These are phyloP conservation scores for Stropharia rugosoannulata DNA, from an alignment of 768 basidiomycete species.

Conservation along the genomic window DNA sequence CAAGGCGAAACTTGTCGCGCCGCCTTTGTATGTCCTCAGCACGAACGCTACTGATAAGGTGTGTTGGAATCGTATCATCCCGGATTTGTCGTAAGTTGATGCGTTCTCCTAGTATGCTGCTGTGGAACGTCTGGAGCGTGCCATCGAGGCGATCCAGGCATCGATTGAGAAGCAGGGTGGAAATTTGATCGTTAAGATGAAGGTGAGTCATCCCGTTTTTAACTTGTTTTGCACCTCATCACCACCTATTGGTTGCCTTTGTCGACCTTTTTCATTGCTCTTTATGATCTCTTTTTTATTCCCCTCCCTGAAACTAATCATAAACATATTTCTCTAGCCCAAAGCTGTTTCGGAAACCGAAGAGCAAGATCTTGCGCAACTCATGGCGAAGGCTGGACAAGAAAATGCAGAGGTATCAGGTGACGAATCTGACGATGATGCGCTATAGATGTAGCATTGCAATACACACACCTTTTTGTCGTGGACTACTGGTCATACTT, in stretches of 20 bases:
- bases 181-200: slow-evolving; percentile 92
- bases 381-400: slow-evolving; percentile 92
- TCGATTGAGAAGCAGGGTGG: slow-evolving; percentile 87
- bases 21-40: slow-evolving; percentile 92
- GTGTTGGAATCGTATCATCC: slow-evolving; percentile 9
- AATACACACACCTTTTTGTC: too few relatives aligned
- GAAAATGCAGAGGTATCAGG: slow-evolving; percentile 97
- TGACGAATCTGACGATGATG: slow-evolving; percentile 82
- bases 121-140: slow-evolving; percentile 90
- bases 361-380: slow-evolving; percentile 94
- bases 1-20: slow-evolving; percentile 95
- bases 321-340: slow-evolving; percentile 50
- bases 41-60: slow-evolving; percentile 98
- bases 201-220: slow-evolving; percentile 45
- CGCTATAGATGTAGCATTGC: neutral
- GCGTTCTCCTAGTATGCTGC: slow-evolving; percentile 61
- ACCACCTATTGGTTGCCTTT: neutral
- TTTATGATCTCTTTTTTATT: neutral
- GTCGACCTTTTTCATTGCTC: neutral
- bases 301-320: neutral
- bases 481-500: too few relatives aligned
- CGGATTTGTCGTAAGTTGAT: neutral
- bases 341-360: slow-evolving; percentile 98
- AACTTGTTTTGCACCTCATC: neutral
- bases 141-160: slow-evolving; percentile 86